Base-by-base conservation (phyloP, 73 alveolate species). In the Paramecium biaurelia region DNA sequence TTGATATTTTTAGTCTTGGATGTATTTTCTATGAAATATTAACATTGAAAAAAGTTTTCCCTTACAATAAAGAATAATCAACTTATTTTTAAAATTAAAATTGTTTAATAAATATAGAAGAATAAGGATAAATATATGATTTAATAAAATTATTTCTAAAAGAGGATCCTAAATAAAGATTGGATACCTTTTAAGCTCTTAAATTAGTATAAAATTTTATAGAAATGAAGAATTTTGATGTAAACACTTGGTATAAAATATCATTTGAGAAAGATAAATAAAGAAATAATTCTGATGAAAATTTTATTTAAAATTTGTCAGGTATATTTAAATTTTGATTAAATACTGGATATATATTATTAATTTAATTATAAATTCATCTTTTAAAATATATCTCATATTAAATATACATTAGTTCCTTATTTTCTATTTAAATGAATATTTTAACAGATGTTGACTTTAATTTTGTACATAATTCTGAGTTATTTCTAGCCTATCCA, bases 1-100 rank as follows among this genome's bases (percentile, higher is more conserved):
- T 41, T 8, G 87, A 74, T 37, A 34, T 74, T 10, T 74, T 74
- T 74, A 74, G 87, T 74, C 63, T 74, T 34, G 87, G 87, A 28
- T 74, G 87, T 21, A 34, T 74, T 9, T 74, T 74, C 12, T 74
- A 74, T 74, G 59, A 74, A 74, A 34, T 74, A 24, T 34, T 74
- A 74, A 74, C 87, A 2, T 32, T 63, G 7, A 63, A 63, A 63
- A 26, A 26, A 24, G 49, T 63, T 2, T 63, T 63, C 24, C 84
- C 84, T 1, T 26, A 32, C 9, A 63, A 63, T 63, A 63, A 63
- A 63, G 84, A 63, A 26, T 63, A 63, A 30, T 63, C 84, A 14
- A 63, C 26, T 30, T 63, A 63, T 30, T 63, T 26, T 63, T 63
- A 30, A 32, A 63, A 63, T 14, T 3, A 63, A 14, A 63, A 63